Percentiles rank a stretch among this genome's conserved stretches.
These are phyloP conservation scores for Coniochaeta prunicola DNA, from an alignment of 2,329 filamentous ascomycete species.

Conservation along the genomic window DNA sequence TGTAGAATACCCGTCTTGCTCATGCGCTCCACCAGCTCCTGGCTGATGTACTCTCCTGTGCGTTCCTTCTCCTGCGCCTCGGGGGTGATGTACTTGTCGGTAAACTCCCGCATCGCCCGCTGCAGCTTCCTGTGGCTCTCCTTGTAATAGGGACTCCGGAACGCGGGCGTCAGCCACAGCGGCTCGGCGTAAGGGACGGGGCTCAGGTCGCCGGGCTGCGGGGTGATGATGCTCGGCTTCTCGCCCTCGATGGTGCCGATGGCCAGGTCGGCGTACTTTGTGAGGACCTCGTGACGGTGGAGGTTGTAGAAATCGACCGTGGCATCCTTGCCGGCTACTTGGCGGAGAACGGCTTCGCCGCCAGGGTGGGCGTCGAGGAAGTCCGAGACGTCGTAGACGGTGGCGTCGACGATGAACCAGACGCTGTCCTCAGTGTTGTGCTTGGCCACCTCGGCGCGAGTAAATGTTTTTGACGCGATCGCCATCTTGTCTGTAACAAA, in stretches of 20 bases:
- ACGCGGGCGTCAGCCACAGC: constrained; percentile 70
- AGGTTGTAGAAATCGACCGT: constrained; percentile 86
- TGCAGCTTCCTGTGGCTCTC: constrained; percentile 65
- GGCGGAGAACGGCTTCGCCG: constrained; percentile 69
- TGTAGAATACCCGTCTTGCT: constrained; percentile 66
- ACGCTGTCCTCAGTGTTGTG: constrained; percentile 70
- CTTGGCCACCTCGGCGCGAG: constrained; percentile 61
- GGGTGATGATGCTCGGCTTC: constrained; percentile 64
- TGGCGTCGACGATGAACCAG: constrained; percentile 81
- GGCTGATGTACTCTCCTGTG: constrained; percentile 63
- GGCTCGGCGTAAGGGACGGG: constrained; percentile 79
- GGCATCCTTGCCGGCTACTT: constrained; percentile 76
- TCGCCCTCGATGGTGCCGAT: constrained; percentile 72
- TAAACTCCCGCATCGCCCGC: constrained; percentile 64
- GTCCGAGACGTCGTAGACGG: constrained; percentile 79
- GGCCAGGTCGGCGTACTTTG: constrained; percentile 68
- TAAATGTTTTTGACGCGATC: constrained; percentile 40
- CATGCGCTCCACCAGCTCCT: constrained; percentile 72
- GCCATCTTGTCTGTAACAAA: constrained; percentile 1
- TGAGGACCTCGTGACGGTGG: constrained; percentile 81
- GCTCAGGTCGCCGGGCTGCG: constrained; percentile 64
- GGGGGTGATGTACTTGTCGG: constrained; percentile 61
- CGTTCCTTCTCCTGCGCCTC: constrained; percentile 72
- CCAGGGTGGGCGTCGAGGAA: constrained; percentile 83
- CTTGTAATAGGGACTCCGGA: constrained; percentile 74